Evolutionary conservation across 1,284 basidiomycete species (phyloP).

Genomic region (Gymnopus androsaceus): DNA sequence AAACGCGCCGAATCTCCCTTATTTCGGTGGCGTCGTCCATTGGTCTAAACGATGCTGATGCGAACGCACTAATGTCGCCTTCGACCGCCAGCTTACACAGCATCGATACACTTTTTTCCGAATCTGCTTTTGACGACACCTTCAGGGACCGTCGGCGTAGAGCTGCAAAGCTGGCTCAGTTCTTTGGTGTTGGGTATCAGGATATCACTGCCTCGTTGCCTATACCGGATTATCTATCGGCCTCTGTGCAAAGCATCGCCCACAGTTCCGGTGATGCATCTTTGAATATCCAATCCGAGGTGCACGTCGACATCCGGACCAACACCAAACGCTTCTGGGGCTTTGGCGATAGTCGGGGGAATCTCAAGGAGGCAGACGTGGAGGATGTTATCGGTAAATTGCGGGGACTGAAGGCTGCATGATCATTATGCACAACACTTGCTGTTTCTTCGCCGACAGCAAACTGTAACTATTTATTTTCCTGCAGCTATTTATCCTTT

Average conservation of each 20-base stretch:
- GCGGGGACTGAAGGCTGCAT: constrained; percentile 45
- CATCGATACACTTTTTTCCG: background rate
- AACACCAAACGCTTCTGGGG: constrained; percentile 43
- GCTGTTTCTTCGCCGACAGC: background rate
- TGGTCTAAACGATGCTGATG: background rate
- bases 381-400: constrained; percentile 51
- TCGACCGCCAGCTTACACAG: constrained; percentile 1
- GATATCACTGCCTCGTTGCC: constrained; percentile 39
- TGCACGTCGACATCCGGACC: constrained; percentile 40
- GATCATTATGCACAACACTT: background rate
- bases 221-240: background rate
- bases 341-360: constrained; percentile 26
- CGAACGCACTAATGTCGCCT: background rate
- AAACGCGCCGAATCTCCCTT: background rate
- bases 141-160: constrained; percentile 49
- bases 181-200: constrained; percentile 59
- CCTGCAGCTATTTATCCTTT: background rate
- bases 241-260: constrained; percentile 8
- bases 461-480: background rate
- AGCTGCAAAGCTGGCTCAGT: constrained; percentile 54
- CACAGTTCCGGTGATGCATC: no score
- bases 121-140: constrained; percentile 20
- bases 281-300: no score
- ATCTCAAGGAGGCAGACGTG: constrained; percentile 33
- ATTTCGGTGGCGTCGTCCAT: background rate